These are phyloP conservation scores for Hypoxylon sp. DNA, from an alignment of 2,329 filamentous ascomycete genomes.

Conservation along the genomic window DNA sequence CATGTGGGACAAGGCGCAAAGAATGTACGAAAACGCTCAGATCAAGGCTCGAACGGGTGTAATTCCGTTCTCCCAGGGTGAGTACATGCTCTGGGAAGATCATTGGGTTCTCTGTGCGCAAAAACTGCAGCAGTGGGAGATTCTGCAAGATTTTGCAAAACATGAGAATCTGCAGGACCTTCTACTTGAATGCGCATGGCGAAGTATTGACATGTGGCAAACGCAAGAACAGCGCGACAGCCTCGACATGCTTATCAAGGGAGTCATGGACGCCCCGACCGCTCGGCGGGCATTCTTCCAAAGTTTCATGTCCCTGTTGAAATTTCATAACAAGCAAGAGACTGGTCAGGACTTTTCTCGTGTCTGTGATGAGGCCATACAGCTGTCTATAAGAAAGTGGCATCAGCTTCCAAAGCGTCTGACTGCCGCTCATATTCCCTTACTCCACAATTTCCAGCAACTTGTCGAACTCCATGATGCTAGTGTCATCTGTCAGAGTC, in stretches of 20 bases:
- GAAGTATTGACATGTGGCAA: conserved; percentile 95
- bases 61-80: conserved; percentile 94
- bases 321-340: conserved; percentile 92
- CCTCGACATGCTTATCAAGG: conserved; percentile 93
- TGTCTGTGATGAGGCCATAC: conserved; percentile 95
- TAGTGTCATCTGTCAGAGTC: conserved; percentile 93
- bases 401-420: conserved; percentile 95
- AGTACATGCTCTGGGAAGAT: conserved; percentile 99
- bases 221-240: conserved; percentile 88
- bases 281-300: conserved; percentile 96
- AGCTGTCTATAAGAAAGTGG: conserved; percentile 98
- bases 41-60: conserved; percentile 96
- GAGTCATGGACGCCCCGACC: conserved; percentile 96
- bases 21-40: conserved; percentile 95
- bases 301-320: conserved; percentile 96
- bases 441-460: conserved; percentile 98
- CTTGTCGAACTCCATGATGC: conserved; percentile 97
- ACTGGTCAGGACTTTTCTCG: conserved; percentile 84
- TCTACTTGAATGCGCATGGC: conserved; percentile 94
- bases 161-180: conserved; percentile 99
- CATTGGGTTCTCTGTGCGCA: conserved; percentile 98
- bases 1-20: conserved; percentile 99
- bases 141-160: conserved; percentile 96
- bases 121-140: conserved; percentile 99
- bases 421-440: conserved; percentile 93